Evolutionary conservation across 2,329 filamentous ascomycete species (phyloP).

Genomic region (Claviceps sorghi): DNA sequence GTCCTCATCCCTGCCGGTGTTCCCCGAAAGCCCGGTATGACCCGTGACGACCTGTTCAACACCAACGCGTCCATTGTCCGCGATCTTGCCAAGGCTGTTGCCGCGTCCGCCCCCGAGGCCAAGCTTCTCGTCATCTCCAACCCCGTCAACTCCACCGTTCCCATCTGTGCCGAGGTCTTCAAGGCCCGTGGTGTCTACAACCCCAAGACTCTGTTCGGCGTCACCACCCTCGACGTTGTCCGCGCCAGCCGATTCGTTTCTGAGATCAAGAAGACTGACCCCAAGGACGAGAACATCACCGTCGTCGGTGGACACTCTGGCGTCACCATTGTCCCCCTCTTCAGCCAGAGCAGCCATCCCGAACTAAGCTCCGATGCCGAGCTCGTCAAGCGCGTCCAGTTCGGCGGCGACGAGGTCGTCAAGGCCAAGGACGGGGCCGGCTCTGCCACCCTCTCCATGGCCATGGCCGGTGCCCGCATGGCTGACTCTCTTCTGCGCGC

Average conservation of each 20-base stretch:
- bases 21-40: slow-evolving; percentile 98
- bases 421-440: slow-evolving; percentile 97
- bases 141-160: slow-evolving; percentile 99
- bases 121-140: slow-evolving; percentile 97
- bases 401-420: slow-evolving; percentile 97
- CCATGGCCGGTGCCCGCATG: slow-evolving; percentile 74
- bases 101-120: slow-evolving; percentile 76
- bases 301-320: slow-evolving; percentile 96
- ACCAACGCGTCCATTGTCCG: slow-evolving; percentile 99
- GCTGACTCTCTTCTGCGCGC: slow-evolving; percentile 91
- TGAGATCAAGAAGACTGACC: slow-evolving; percentile 82
- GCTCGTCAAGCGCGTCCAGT: slow-evolving; percentile 91
- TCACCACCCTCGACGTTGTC: slow-evolving; percentile 97
- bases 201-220: slow-evolving; percentile 97
- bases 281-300: slow-evolving; percentile 82
- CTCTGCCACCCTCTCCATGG: slow-evolving; percentile 96
- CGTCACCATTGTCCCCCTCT: slow-evolving; percentile 94
- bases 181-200: slow-evolving; percentile 94
- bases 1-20: slow-evolving; percentile 97
- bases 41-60: slow-evolving; percentile 99
- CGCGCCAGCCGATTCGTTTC: slow-evolving; percentile 96
- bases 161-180: slow-evolving; percentile 94
- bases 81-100: slow-evolving; percentile 89
- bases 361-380: slow-evolving; percentile 64
- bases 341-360: slow-evolving; percentile 83